Base-by-base conservation (phyloP, 2,329 filamentous ascomycete species). In the Chrysoporthe austroafricana region DNA sequence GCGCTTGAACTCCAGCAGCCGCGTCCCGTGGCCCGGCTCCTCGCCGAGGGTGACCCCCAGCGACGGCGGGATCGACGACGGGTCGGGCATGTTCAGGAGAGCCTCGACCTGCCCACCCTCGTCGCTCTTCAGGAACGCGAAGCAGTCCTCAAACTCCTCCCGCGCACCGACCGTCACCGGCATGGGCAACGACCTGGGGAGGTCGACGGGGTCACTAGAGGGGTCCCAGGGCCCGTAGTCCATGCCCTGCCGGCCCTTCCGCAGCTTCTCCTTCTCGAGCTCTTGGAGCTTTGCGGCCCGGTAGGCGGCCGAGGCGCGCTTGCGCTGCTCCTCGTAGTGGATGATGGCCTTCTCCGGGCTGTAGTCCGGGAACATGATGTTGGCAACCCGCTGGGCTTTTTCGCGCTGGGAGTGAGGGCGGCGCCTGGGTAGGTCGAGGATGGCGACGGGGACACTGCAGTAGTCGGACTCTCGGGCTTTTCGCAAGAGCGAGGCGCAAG, bases 11-110 rank as follows among this genome's bases (percentile, higher is more conserved):
- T 80, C 79, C 50, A 75, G 74, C 4, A 75, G 78, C 43, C 76
- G 73, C 16, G 76, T 74, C 21, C 75, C 74, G 57, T 79, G 79
- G 69, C 76, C 75, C 9, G 77, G 77, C 74, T 80, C 78, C 5
- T 77, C 77, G n/a, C 74, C 62, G 18, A 44, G 3, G 18, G 21
- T 56, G 43, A 39, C 34, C 2, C 46, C 26, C 9, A 42, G 32
- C 14, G 60, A 50, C 2, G 26, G 18, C 9, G 32, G 3, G 7
- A 34, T 13, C 6, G 59, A 2, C 0, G 43, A 32, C 14, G 59
- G 18, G 32, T 14, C 56, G 16, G 56, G 56, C 56, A 43, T 42
- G 60, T 26, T 62, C 26, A 62, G 32, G 32, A 62, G n/a, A 44
- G 44, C 26, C 26, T 62, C 26, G 26, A 62, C 43, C 34, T 18